A percentile compares a stretch with the other conserved stretches of the same genome.
Evolutionary conservation across 2,329 filamentous ascomycete genomes (phyloP).

Genomic region (Laburnicola sp.): DNA sequence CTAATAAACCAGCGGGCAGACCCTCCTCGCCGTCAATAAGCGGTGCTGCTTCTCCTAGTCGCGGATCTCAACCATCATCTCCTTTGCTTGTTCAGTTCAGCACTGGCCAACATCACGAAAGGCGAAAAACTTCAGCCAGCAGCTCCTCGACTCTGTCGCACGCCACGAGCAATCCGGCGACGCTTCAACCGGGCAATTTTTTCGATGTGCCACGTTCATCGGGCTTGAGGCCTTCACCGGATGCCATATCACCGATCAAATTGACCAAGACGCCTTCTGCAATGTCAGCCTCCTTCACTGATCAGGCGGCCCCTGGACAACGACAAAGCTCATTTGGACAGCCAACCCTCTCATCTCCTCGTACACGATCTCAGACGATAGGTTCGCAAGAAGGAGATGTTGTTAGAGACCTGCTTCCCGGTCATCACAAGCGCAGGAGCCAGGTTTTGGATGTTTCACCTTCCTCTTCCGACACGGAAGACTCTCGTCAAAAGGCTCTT

Average conservation of each 20-base stretch:
- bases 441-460: slow-evolving; percentile 96
- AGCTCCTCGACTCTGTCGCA: slow-evolving; percentile 83
- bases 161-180: slow-evolving; percentile 63
- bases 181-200: slow-evolving; percentile 70
- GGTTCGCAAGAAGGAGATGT: slow-evolving; percentile 91
- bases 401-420: slow-evolving; percentile 64
- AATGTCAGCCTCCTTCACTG: slow-evolving; percentile 56
- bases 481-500: slow-evolving; percentile 85
- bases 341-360: slow-evolving; percentile 52
- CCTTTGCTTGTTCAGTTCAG: slow-evolving; percentile 97
- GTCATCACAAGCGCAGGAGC: slow-evolving; percentile 85
- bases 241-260: slow-evolving; percentile 59
- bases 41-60: slow-evolving; percentile 82
- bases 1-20: slow-evolving; percentile 70
- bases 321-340: slow-evolving; percentile 35
- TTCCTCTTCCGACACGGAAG: slow-evolving; percentile 96
- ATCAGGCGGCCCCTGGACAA: slow-evolving; percentile 41
- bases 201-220: slow-evolving; percentile 70
- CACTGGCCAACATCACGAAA: slow-evolving; percentile 77
- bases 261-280: slow-evolving; percentile 47
- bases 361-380: slow-evolving; percentile 86
- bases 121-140: slow-evolving; percentile 83
- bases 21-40: slow-evolving; percentile 85
- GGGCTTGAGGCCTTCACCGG: slow-evolving; percentile 56
- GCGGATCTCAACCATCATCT: slow-evolving; percentile 80